Conservation (phyloP, 192 early-diverging fungal genomes). For the Endogone sp. region DNA sequence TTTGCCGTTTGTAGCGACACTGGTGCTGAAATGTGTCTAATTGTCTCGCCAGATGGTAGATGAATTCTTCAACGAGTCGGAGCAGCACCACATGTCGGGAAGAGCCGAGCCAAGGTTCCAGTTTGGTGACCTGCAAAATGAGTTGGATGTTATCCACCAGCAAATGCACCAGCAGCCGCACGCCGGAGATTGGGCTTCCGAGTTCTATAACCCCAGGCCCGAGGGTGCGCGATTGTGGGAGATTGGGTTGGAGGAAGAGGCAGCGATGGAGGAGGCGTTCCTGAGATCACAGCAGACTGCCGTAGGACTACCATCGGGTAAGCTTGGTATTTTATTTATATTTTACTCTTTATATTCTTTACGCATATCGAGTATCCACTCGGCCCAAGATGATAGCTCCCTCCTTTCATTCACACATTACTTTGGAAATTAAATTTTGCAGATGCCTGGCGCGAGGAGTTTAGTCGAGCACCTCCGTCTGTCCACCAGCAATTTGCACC, state of each 20-base stretch:
- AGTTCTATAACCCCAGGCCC: conserved; percentile 26
- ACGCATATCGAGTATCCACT: too few species aligned
- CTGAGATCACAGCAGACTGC: conserved; percentile 20
- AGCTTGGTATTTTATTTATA: background rate
- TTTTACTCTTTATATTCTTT: too few species aligned
- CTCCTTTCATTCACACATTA: too few species aligned
- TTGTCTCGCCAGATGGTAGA: conserved; percentile 24
- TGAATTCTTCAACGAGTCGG: conserved; percentile 32
- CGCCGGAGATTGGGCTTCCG: conserved; percentile 20
- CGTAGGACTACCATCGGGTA: conserved; percentile 28
- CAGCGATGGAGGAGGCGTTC: conserved; percentile 43
- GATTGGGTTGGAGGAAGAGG: conserved; percentile 43
- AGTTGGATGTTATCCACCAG: conserved; percentile 23
- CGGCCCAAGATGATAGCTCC: too few species aligned
- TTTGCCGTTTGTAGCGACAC: background rate
- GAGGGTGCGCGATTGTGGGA: conserved; percentile 40
- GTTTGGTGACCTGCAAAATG: conserved; percentile 27
- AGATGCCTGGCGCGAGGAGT: conserved; percentile 49
- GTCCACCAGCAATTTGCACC: conserved; percentile 36
- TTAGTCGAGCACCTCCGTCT: conserved; percentile 29
- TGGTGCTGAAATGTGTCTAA: background rate
- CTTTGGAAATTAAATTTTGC: too few species aligned
- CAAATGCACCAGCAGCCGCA: background rate
- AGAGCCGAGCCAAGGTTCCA: conserved; percentile 15
- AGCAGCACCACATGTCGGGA: conserved; percentile 4